A percentile compares a stretch with the other conserved stretches of the same genome.
phyloP scores from a whole-genome alignment of 148 eudicot species.

The Euryodendron excelsum region DNA sequence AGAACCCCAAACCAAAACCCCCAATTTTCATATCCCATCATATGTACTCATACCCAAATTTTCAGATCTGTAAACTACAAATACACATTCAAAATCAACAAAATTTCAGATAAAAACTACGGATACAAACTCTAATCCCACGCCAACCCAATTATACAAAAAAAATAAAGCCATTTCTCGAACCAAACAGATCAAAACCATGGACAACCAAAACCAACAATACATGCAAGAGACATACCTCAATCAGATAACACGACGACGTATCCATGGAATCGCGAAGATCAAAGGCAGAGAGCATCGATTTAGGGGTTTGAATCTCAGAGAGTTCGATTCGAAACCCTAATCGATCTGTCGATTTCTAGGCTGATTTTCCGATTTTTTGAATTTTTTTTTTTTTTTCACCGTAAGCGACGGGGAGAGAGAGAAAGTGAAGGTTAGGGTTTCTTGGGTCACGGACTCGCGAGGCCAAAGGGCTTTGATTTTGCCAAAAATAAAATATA shows the following conservation, averaged over 20 bases:
- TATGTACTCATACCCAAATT: slow-evolving; percentile 28
- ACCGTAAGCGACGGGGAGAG: slow-evolving; percentile 21
- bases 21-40: slow-evolving; percentile 48
- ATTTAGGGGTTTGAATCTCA: slow-evolving; percentile 18
- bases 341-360: slow-evolving; percentile 27
- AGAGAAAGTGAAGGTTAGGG: slow-evolving; percentile 37
- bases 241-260: slow-evolving; percentile 12
- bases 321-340: slow-evolving; percentile 28
- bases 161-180: not conserved
- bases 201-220: not conserved
- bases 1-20: slow-evolving; percentile 35
- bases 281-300: slow-evolving; percentile 12
- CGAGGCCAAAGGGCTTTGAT: slow-evolving; percentile 24
- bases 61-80: slow-evolving; percentile 65
- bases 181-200: not conserved
- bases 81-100: slow-evolving; percentile 16
- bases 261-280: slow-evolving; percentile 14
- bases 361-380: slow-evolving; percentile 8
- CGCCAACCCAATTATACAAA: not conserved
- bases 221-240: slow-evolving; percentile 18
- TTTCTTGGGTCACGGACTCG: slow-evolving; percentile 29
- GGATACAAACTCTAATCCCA: not conserved
- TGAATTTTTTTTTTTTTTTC: slow-evolving; percentile 14
- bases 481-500: slow-evolving; percentile 18
- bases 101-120: not conserved